phyloP scores from a whole-genome alignment of 2,329 filamentous ascomycete genomes.

The Phyllosticta citriasiana region DNA sequence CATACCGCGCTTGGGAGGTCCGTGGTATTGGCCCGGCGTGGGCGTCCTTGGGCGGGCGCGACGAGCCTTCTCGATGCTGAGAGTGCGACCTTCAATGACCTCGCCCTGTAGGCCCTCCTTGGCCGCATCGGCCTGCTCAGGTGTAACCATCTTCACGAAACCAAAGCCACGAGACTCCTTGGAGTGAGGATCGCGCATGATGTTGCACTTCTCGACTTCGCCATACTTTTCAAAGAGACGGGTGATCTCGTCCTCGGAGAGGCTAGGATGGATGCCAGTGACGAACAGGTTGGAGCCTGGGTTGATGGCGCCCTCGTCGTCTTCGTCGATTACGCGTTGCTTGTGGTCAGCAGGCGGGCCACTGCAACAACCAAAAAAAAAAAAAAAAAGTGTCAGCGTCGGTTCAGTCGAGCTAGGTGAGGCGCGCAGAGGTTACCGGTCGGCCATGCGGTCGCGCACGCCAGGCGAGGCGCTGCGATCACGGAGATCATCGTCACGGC shows the following conservation, averaged over 20 bases:
- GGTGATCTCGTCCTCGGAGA: slow-evolving; percentile 81
- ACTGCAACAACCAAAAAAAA: slow-evolving; percentile 22
- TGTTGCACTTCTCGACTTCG: slow-evolving; percentile 97
- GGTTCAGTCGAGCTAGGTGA: slow-evolving; percentile 10
- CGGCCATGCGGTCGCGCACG: slow-evolving; percentile 36
- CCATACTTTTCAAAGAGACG: slow-evolving; percentile 98
- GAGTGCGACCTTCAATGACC: slow-evolving; percentile 83
- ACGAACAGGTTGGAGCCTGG: slow-evolving; percentile 98
- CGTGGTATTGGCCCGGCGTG: slow-evolving; percentile 98
- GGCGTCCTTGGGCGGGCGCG: slow-evolving; percentile 90
- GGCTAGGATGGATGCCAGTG: slow-evolving; percentile 89
- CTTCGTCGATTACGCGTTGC: slow-evolving; percentile 35
- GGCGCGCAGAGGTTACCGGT: slow-evolving; percentile 20
- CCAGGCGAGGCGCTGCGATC: slow-evolving; percentile 56
- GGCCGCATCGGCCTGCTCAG: slow-evolving; percentile 90
- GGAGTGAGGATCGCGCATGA: slow-evolving; percentile 97
- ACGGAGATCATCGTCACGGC: slow-evolving; percentile 41
- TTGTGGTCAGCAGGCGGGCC: slow-evolving; percentile 39
- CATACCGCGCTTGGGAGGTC: slow-evolving; percentile 92
- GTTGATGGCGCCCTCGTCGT: slow-evolving; percentile 65
- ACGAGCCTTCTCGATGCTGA: slow-evolving; percentile 98
- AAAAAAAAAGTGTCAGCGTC: slow-evolving; percentile 2
- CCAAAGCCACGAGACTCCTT: slow-evolving; percentile 98
- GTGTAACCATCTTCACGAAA: slow-evolving; percentile 97
- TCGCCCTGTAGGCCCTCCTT: slow-evolving; percentile 95